A percentile compares a stretch with the other conserved stretches of the same genome.
Evolutionary conservation across 23 red algal species (phyloP).

Genomic region (Gracilaria caudata): DNA sequence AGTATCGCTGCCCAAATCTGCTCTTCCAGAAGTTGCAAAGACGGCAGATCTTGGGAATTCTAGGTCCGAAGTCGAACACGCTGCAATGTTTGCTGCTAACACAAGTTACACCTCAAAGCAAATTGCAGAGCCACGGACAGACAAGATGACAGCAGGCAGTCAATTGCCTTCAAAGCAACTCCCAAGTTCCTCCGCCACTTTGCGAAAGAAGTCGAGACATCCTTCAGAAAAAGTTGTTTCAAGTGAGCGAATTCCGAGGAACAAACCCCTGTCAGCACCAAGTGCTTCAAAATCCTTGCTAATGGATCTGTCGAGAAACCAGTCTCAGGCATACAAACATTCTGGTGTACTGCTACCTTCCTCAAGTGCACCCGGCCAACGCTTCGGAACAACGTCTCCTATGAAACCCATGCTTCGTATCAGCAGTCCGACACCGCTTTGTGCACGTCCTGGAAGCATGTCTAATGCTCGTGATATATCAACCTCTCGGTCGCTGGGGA

Average conservation of each 20-base stretch:
- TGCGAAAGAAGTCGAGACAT: constrained; percentile 9
- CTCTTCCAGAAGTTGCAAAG: background rate
- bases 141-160: background rate
- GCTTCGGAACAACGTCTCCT: background rate
- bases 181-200: background rate
- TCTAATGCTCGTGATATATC: background rate
- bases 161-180: background rate
- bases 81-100: background rate
- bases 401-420: background rate
- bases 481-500: background rate
- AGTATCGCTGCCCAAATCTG: background rate
- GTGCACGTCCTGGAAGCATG: too few relatives aligned
- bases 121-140: background rate
- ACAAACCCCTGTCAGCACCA: background rate
- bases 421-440: background rate
- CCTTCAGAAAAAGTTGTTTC: constrained; percentile 13
- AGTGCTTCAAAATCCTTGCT: background rate
- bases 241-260: constrained; percentile 22
- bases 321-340: background rate
- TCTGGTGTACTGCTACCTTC: background rate
- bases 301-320: background rate
- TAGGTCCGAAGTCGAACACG: background rate
- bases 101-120: background rate
- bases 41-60: background rate
- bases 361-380: background rate